phyloP scores from a whole-genome alignment of 768 basidiomycete species.

The Exsudoporus frostii region DNA sequence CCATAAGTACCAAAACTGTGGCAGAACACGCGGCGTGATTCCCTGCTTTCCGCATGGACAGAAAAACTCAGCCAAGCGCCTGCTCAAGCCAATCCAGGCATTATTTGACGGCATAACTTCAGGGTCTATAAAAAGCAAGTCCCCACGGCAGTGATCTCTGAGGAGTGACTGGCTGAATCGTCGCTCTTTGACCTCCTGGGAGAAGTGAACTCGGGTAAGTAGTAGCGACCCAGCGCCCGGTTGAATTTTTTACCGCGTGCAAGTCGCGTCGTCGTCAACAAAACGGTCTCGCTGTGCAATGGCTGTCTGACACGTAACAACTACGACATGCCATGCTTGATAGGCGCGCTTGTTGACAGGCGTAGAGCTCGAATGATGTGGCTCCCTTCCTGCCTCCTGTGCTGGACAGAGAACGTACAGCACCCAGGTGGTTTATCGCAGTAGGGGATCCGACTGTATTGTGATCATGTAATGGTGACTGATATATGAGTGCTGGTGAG shows the following conservation, averaged over 20 bases:
- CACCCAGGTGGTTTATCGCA: too few relatives aligned
- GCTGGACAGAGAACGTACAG: too few relatives aligned
- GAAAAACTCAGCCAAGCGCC: neutral
- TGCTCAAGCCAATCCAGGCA: neutral
- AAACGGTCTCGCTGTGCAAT: too few relatives aligned
- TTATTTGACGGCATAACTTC: neutral
- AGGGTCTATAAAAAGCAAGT: neutral
- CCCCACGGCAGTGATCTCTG: neutral
- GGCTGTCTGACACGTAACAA: neutral
- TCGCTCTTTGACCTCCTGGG: neutral
- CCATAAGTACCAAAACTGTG: neutral
- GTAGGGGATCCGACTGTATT: too few relatives aligned
- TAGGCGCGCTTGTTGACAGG: too few relatives aligned
- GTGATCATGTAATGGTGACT: too few relatives aligned
- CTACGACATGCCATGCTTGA: too few relatives aligned
- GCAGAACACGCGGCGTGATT: neutral
- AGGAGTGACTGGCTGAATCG: neutral
- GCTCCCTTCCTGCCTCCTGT: too few relatives aligned
- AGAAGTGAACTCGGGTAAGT: neutral
- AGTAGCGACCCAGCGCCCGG: neutral
- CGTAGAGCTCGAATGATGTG: too few relatives aligned
- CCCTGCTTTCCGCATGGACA: neutral
- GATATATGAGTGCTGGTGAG: too few relatives aligned
- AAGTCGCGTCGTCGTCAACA: too few relatives aligned
- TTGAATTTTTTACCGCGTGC: neutral